Percentiles rank a stretch among this genome's conserved stretches.
These are phyloP conservation scores for Miscanthus lutarioriparius DNA, from an alignment of 176 grass and related monocot genomes.

Conservation along the genomic window DNA sequence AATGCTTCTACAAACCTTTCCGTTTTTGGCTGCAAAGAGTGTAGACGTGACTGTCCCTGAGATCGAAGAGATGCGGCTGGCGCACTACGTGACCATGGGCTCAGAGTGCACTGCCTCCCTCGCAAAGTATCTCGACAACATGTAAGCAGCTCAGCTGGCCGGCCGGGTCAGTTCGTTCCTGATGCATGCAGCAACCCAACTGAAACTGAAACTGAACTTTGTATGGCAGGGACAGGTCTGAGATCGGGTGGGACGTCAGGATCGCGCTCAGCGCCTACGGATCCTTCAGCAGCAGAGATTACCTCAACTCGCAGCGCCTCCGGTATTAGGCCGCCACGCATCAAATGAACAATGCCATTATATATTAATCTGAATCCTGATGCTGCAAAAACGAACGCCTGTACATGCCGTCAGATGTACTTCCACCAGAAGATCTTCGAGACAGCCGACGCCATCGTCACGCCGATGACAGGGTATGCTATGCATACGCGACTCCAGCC, in stretches of 20 bases:
- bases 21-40: conserved; percentile 28
- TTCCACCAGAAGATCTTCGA: conserved; percentile 83
- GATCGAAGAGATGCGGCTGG: conserved; percentile 89
- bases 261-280: conserved; percentile 64
- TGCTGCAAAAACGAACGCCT: background rate
- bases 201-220: background rate
- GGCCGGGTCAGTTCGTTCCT: too few relatives aligned
- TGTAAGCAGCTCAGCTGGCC: conserved; percentile 26
- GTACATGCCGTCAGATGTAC: conserved; percentile 57
- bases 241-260: conserved; percentile 85
- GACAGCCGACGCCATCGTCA: conserved; percentile 71
- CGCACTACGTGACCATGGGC: conserved; percentile 88
- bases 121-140: conserved; percentile 52
- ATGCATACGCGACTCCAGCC: background rate
- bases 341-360: background rate
- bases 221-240: conserved; percentile 42
- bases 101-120: conserved; percentile 84
- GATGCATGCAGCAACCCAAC: background rate
- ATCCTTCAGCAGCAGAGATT: conserved; percentile 80
- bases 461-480: conserved; percentile 71
- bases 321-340: conserved; percentile 41
- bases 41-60: conserved; percentile 74
- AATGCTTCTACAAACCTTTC: background rate
- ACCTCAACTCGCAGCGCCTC: conserved; percentile 79
- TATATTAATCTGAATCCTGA: background rate